phyloP scores from a whole-genome alignment of 1,284 basidiomycete genomes.

The Cryptococcus jaspeensis region DNA sequence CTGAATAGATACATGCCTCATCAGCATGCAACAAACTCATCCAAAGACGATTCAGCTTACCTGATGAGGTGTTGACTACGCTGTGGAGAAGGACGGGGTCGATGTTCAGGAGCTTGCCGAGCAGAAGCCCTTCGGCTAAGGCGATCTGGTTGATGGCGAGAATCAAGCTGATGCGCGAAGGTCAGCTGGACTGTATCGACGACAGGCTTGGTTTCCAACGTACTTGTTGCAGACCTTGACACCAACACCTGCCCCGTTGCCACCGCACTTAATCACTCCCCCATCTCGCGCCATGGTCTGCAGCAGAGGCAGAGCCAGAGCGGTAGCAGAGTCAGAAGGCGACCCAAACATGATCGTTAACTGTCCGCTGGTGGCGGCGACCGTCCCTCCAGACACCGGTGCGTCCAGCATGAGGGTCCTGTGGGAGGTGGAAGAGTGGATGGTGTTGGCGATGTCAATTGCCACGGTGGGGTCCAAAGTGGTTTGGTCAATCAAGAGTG shows the following conservation, averaged over 20 bases:
- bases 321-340: slow-evolving; percentile 24
- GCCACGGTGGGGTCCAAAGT: slow-evolving; percentile 48
- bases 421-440: slow-evolving; percentile 29
- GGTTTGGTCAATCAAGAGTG: slow-evolving; percentile 47
- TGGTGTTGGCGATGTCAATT: slow-evolving; percentile 29
- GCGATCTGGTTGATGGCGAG: slow-evolving; percentile 50
- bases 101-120: slow-evolving; percentile 40
- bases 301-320: slow-evolving; percentile 37
- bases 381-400: slow-evolving; percentile 45
- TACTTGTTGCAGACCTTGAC: slow-evolving; percentile 50
- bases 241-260: slow-evolving; percentile 41
- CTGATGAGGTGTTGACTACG: slow-evolving; percentile 45
- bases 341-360: slow-evolving; percentile 49
- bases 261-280: slow-evolving; percentile 43
- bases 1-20: slow-evolving; percentile 11
- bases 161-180: slow-evolving; percentile 31
- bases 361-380: slow-evolving; percentile 35
- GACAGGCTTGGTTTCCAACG: slow-evolving; percentile 6
- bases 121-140: slow-evolving; percentile 43
- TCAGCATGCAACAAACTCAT: neutral
- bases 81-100: slow-evolving; percentile 38
- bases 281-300: slow-evolving; percentile 41
- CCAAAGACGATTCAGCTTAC: slow-evolving; percentile 10
- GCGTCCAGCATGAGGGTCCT: slow-evolving; percentile 44
- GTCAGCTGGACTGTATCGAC: neutral